These are phyloP conservation scores for Skeletonema potamos DNA, from an alignment of 108 stramenopile genomes.

Conservation along the genomic window DNA sequence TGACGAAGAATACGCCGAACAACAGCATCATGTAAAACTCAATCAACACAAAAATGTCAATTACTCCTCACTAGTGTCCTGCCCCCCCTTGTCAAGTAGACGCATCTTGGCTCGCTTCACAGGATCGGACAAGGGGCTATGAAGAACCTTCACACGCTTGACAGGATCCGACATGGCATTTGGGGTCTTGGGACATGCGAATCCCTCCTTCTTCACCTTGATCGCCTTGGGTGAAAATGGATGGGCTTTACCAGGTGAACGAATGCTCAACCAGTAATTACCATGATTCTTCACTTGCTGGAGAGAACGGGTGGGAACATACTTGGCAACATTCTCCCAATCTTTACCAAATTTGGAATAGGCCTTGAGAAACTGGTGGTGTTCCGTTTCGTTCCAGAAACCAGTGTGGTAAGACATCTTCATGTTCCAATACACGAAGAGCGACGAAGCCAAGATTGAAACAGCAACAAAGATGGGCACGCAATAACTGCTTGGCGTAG, in stretches of 20 bases:
- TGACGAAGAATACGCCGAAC: background rate
- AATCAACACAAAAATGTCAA: background rate
- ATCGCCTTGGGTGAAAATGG: constrained; percentile 11
- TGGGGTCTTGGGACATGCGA: background rate
- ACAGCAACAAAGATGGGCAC: background rate
- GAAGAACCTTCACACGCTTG: background rate
- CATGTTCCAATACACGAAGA: constrained; percentile 4
- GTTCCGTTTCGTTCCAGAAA: constrained; percentile 36
- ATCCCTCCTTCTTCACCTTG: constrained; percentile 1
- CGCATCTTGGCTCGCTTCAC: background rate
- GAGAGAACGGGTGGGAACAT: constrained; percentile 29
- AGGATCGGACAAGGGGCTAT: background rate
- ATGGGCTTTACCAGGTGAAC: constrained; percentile 18
- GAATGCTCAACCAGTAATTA: constrained; percentile 31
- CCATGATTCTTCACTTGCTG: constrained; percentile 43
- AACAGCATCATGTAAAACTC: background rate
- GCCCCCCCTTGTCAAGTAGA: background rate
- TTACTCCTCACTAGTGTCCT: background rate
- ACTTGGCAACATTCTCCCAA: constrained; percentile 25
- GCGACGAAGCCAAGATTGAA: background rate
- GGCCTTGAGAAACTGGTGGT: constrained; percentile 27
- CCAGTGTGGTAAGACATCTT: constrained; percentile 11
- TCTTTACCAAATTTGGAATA: constrained; percentile 18
- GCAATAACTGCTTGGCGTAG: background rate
- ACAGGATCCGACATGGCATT: constrained; percentile 11